phyloP scores from a whole-genome alignment of 352 stramenopile species.

The Pythium phragmiticola region DNA sequence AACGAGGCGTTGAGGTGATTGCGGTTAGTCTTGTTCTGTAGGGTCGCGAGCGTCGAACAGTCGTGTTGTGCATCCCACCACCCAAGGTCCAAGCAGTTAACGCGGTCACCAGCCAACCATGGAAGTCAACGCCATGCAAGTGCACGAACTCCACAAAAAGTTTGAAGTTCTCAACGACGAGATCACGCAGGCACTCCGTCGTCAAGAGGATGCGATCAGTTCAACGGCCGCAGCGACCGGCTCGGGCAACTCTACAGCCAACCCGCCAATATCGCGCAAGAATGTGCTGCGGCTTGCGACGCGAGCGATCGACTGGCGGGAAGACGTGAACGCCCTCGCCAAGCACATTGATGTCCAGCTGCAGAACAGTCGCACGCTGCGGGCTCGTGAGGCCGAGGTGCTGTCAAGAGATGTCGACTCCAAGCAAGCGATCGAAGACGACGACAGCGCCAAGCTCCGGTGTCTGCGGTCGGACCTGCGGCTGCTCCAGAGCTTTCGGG shows the following conservation, averaged over 20 bases:
- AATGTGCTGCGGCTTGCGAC: constrained; percentile 52
- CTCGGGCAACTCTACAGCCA: constrained; percentile 6
- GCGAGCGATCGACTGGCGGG: constrained; percentile 64
- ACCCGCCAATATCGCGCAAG: constrained; percentile 29
- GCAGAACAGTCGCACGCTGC: constrained; percentile 62
- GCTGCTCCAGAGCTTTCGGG: constrained; percentile 62
- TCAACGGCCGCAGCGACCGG: constrained; percentile 18
- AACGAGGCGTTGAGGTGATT: constrained; percentile 7
- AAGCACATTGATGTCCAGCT: constrained; percentile 78
- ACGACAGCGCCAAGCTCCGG: constrained; percentile 39
- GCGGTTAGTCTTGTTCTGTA: constrained; percentile 1
- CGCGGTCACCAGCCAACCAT: constrained; percentile 17
- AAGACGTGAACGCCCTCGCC: constrained; percentile 62
- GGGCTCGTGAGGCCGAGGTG: constrained; percentile 51
- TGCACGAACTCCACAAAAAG: constrained; percentile 69
- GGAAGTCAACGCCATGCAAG: constrained; percentile 47
- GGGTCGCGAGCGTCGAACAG: constrained; percentile 3
- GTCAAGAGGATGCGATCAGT: constrained; percentile 50
- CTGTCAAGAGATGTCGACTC: constrained; percentile 31
- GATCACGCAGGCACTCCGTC: constrained; percentile 45
- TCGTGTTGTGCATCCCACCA: background rate
- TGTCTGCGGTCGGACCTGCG: constrained; percentile 44
- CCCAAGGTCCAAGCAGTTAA: background rate
- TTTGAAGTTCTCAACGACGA: constrained; percentile 76
- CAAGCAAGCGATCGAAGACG: constrained; percentile 41